These are phyloP conservation scores for Plantago elongata DNA, from an alignment of 257 asterid species.

Conservation along the genomic window DNA sequence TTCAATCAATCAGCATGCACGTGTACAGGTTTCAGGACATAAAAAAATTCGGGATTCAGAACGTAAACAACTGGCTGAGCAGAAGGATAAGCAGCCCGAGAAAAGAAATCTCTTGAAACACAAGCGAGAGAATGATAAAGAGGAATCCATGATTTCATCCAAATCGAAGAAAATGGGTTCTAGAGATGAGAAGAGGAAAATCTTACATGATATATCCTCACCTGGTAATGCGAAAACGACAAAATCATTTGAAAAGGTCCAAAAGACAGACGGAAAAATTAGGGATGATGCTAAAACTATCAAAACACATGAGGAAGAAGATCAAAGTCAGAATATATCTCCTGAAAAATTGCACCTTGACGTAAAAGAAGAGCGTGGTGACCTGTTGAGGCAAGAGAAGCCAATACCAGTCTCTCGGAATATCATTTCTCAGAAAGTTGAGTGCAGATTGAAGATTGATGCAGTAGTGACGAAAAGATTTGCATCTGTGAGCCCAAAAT, in stretches of 20 bases:
- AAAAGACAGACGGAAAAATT: slow-evolving; percentile 18
- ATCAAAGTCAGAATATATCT: slow-evolving; percentile 21
- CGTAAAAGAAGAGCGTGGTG: slow-evolving; percentile 9
- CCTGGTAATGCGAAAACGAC: slow-evolving; percentile 26
- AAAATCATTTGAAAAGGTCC: slow-evolving; percentile 27
- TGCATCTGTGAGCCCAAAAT: slow-evolving; percentile 20
- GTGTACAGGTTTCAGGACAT: slow-evolving; percentile 25
- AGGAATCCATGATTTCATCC: slow-evolving; percentile 33
- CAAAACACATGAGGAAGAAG: slow-evolving; percentile 23
- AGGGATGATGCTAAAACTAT: slow-evolving; percentile 20
- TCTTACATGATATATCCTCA: slow-evolving; percentile 29
- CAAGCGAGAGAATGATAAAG: slow-evolving; percentile 31
- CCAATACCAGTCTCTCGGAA: slow-evolving; percentile 29
- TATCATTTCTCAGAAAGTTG: slow-evolving; percentile 26
- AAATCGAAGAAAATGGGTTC: slow-evolving; percentile 30
- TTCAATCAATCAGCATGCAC: slow-evolving; percentile 24
- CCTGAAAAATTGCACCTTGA: slow-evolving; percentile 15
- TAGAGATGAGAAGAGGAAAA: slow-evolving; percentile 33
- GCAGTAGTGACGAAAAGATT: slow-evolving; percentile 33
- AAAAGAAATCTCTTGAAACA: slow-evolving; percentile 37
- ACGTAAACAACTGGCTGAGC: slow-evolving; percentile 31
- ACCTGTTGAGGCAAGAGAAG: slow-evolving; percentile 23
- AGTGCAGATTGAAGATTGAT: slow-evolving; percentile 40
- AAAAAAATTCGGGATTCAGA: slow-evolving; percentile 31
- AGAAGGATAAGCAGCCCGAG: slow-evolving; percentile 32